A percentile compares a stretch with the other conserved stretches of the same genome.
Evolutionary conservation across 2,329 filamentous ascomycete genomes (phyloP).

Genomic region (Sporothrix pallida): DNA sequence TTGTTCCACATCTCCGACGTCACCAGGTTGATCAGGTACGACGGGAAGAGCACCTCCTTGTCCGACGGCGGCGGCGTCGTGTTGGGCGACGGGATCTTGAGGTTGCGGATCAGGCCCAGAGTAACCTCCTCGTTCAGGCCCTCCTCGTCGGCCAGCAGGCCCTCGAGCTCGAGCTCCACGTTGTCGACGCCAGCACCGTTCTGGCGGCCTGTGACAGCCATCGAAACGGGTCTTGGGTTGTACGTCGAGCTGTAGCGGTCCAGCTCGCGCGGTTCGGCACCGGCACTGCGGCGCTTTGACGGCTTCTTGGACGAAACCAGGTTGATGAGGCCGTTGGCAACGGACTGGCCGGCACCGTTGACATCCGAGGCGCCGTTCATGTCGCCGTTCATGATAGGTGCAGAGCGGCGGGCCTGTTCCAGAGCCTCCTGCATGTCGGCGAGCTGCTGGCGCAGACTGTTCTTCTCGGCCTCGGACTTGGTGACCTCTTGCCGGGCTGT

Average conservation of each 20-base stretch:
- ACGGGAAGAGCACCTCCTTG: conserved; percentile 98
- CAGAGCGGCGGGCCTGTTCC: conserved; percentile 79
- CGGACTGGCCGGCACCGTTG: conserved; percentile 51
- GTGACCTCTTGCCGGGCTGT: conserved; percentile 75
- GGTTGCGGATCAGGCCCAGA: conserved; percentile 91
- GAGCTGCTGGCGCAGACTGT: conserved; percentile 83
- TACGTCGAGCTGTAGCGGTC: conserved; percentile 92
- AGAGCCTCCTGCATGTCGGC: conserved; percentile 90
- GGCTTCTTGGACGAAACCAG: conserved; percentile 91
- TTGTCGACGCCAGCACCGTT: conserved; percentile 76
- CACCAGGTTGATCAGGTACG: conserved; percentile 97
- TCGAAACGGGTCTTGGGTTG: conserved; percentile 93
- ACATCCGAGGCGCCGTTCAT: conserved; percentile 44
- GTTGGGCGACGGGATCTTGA: conserved; percentile 92
- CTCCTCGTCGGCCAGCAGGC: conserved; percentile 91
- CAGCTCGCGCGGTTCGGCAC: conserved; percentile 80
- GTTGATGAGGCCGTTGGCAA: conserved; percentile 85
- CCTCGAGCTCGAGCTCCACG: conserved; percentile 93
- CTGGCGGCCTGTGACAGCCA: conserved; percentile 80
- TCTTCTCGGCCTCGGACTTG: conserved; percentile 83
- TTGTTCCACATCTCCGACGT: conserved; percentile 99
- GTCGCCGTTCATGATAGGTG: conserved; percentile 72
- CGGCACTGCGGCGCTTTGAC: conserved; percentile 90
- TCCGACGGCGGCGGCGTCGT: conserved; percentile 89
- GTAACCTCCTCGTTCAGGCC: conserved; percentile 96